A percentile compares a stretch with the other conserved stretches of the same genome.
Conservation (phyloP, 2,329 filamentous ascomycete genomes). For the Hymenoscyphus salicellus region DNA sequence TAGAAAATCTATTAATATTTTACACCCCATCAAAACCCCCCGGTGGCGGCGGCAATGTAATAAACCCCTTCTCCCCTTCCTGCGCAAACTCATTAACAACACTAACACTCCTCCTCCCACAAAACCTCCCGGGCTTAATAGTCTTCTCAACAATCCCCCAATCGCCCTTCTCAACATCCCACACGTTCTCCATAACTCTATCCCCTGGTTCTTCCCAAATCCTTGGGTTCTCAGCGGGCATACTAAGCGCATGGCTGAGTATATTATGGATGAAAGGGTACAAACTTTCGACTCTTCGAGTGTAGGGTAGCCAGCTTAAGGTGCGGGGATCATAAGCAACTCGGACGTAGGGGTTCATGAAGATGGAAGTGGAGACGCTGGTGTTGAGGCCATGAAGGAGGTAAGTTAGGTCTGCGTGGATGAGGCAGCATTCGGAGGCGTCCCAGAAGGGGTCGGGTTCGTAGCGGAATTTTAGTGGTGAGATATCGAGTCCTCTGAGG, state of each 20-base stretch:
- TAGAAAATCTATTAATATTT: not conserved
- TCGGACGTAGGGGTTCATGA: conserved; percentile 69
- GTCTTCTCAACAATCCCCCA: not conserved
- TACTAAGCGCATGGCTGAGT: not conserved
- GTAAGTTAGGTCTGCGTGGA: conserved; percentile 43
- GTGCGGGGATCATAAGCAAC: conserved; percentile 53
- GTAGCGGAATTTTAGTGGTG: conserved; percentile 53
- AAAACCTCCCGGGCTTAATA: not conserved
- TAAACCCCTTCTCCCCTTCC: not conserved
- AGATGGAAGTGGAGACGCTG: conserved; percentile 52
- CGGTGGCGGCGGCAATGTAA: not conserved
- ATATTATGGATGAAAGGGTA: not conserved
- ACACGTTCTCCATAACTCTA: not conserved
- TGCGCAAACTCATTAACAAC: not conserved
- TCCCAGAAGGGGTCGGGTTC: conserved; percentile 57
- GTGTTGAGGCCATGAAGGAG: conserved; percentile 8
- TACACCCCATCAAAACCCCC: not conserved
- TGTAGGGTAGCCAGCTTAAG: not conserved
- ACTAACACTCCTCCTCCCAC: not conserved
- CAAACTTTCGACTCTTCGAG: not conserved
- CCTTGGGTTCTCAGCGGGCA: not conserved
- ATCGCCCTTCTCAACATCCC: not conserved
- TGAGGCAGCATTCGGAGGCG: conserved; percentile 60
- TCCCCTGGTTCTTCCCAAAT: not conserved
- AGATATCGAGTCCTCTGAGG: conserved; percentile 17